These are phyloP conservation scores for Globisporangium okanoganense DNA, from an alignment of 352 stramenopile genomes.

Conservation along the genomic window DNA sequence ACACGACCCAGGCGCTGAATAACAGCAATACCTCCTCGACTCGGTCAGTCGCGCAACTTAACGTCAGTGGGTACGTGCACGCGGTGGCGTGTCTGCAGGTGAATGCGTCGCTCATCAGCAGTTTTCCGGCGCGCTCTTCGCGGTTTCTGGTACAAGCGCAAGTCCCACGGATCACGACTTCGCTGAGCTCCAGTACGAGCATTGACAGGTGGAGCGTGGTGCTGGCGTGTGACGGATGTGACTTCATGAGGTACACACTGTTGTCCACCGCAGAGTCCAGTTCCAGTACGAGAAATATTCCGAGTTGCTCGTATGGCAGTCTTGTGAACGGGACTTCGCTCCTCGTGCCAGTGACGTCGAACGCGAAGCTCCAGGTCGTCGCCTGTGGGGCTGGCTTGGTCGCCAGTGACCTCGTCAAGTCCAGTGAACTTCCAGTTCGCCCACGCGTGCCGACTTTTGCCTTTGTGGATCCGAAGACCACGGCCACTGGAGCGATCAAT, in stretches of 20 bases:
- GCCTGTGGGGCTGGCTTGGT: conserved; percentile 36
- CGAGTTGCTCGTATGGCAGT: conserved; percentile 43
- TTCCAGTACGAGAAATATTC: conserved; percentile 5
- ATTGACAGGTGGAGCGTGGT: conserved; percentile 40
- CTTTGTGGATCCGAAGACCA: conserved; percentile 29
- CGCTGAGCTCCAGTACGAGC: conserved; percentile 21
- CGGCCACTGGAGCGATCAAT: conserved; percentile 40
- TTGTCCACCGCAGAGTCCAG: conserved; percentile 9
- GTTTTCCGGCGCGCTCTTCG: conserved; percentile 41
- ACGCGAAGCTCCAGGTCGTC: conserved; percentile 38
- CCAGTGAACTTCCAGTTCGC: conserved; percentile 23
- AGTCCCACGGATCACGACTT: conserved; percentile 27
- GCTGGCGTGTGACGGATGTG: conserved; percentile 33
- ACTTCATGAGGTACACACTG: conserved; percentile 46
- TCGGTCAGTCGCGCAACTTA: conserved; percentile 17
- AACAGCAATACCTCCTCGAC: background rate
- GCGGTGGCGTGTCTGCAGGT: conserved; percentile 42
- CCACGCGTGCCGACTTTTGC: conserved; percentile 36
- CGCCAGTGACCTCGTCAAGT: conserved; percentile 28
- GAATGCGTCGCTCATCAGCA: conserved; percentile 30
- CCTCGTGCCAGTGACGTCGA: conserved; percentile 25
- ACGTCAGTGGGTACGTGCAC: conserved; percentile 47
- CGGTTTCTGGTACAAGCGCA: conserved; percentile 40
- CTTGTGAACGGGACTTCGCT: conserved; percentile 12
- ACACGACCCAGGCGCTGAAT: conserved; percentile 7